These are phyloP conservation scores for Arachis monticola DNA, from an alignment of 331 rosid species.

Conservation along the genomic window DNA sequence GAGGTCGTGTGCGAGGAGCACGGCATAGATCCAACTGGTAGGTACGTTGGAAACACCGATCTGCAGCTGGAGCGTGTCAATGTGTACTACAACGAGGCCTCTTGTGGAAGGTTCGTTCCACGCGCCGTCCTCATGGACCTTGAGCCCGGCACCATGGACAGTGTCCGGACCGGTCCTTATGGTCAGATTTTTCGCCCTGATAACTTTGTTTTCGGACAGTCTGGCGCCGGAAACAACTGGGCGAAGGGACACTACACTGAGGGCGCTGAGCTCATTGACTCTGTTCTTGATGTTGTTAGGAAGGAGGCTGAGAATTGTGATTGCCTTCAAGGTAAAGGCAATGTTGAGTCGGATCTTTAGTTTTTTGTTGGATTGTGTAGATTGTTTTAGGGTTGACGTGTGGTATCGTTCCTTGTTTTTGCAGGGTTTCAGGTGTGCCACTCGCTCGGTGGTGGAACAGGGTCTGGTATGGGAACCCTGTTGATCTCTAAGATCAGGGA, in stretches of 20 bases:
- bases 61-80: slow-evolving; percentile 74
- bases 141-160: slow-evolving; percentile 83
- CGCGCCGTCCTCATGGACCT: slow-evolving; percentile 81
- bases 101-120: slow-evolving; percentile 76
- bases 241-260: slow-evolving; percentile 77
- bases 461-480: slow-evolving; percentile 80
- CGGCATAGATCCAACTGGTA: slow-evolving; percentile 77
- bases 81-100: slow-evolving; percentile 72
- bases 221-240: slow-evolving; percentile 82
- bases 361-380: not conserved
- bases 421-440: slow-evolving; percentile 77
- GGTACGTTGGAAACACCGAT: slow-evolving; percentile 60
- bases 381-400: not conserved
- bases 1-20: slow-evolving; percentile 79
- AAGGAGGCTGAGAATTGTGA: slow-evolving; percentile 73
- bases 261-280: slow-evolving; percentile 73
- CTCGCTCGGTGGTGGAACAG: slow-evolving; percentile 75
- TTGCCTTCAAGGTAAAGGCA: slow-evolving; percentile 63
- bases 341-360: not conserved
- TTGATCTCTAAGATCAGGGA: slow-evolving; percentile 71
- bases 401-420: not conserved
- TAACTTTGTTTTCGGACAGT: slow-evolving; percentile 74
- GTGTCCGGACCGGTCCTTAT: slow-evolving; percentile 74
- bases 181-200: slow-evolving; percentile 81
- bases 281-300: slow-evolving; percentile 71